Base-by-base conservation (phyloP, 805 yeast species). In the Metschnikowia lachancei region DNA sequence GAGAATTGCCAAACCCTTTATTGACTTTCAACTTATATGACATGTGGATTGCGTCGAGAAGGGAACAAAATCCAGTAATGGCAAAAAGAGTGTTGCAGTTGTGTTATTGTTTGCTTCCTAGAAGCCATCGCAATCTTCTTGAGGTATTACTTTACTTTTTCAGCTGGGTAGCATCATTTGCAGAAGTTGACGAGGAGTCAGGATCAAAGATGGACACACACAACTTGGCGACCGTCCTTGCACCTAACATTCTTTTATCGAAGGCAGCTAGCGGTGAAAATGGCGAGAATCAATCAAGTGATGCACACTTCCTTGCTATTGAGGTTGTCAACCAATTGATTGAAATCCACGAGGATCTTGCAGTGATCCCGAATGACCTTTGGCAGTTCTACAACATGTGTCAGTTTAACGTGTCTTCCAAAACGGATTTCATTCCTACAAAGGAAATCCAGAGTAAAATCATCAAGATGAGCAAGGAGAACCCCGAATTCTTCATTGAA, bases 161-260 rank as follows among this genome's bases (percentile, higher is more conserved):
- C 61, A 84, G 83, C 64, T 94, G 98, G 98, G 92, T 91, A 2
- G 89, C 98, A 0, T 87, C 98, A 2, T 94, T 94, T 68, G 87
- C 97, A 1, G 91, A 88, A 56, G 81, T 91, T 51, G 97, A 90
- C 59, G 95, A 89, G 57, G 91, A 87, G 55, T 80, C 82, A 18
- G 78, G 78, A 0, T 89, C 97, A 3, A 94, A 92, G 69, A 94
- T 94, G 99, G 97, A 92, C 62, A 80, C 87, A 29, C 96, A 90
- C 62, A 94, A 94, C 63, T 74, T 94, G 52, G 96, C 99, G 1
- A 94, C 98, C 0, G 99, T 94, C 2, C 76, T 94, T 41, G 87
- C 97, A 0, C 99, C 99, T 1, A 94, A 91, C 59, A 83, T 94
- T 37, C 72, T 95, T 34, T 85, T 84, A 56, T 66, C 84, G 1